These are phyloP conservation scores for Claviceps quebecensis DNA, from an alignment of 2,329 filamentous ascomycete genomes.

Conservation along the genomic window DNA sequence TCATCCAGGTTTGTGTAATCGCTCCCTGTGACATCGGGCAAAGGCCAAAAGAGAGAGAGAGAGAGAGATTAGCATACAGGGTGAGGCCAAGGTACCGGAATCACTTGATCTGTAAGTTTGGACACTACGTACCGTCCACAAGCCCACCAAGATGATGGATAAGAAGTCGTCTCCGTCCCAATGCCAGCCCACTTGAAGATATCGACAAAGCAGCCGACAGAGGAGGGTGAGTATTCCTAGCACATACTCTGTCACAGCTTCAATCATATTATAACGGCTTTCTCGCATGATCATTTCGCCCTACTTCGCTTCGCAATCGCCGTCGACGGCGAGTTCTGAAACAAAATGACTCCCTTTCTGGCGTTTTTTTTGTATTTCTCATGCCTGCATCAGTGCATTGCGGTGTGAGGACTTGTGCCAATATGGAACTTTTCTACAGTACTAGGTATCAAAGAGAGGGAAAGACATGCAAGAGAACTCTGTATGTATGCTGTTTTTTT, in stretches of 20 bases:
- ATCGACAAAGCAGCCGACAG: neutral
- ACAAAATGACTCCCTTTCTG: neutral
- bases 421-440: too few species aligned
- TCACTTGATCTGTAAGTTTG: neutral
- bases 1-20: neutral
- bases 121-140: slow-evolving; percentile 2
- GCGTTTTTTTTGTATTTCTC: neutral
- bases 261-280: neutral
- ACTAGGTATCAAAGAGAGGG: too few species aligned
- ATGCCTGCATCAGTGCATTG: too few species aligned
- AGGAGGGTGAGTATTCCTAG: neutral
- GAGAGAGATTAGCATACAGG: neutral
- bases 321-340: neutral
- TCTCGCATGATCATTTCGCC: neutral
- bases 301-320: neutral
- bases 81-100: neutral
- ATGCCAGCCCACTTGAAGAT: neutral
- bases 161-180: slow-evolving; percentile 4
- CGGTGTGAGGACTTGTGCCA: too few species aligned
- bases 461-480: too few species aligned
- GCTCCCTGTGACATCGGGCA: neutral
- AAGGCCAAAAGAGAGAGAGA: neutral
- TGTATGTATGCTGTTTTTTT: neutral
- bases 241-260: neutral
- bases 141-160: neutral